Evolutionary conservation across 352 stramenopile genomes (phyloP).

Genomic region (Globisporangium splendens): DNA sequence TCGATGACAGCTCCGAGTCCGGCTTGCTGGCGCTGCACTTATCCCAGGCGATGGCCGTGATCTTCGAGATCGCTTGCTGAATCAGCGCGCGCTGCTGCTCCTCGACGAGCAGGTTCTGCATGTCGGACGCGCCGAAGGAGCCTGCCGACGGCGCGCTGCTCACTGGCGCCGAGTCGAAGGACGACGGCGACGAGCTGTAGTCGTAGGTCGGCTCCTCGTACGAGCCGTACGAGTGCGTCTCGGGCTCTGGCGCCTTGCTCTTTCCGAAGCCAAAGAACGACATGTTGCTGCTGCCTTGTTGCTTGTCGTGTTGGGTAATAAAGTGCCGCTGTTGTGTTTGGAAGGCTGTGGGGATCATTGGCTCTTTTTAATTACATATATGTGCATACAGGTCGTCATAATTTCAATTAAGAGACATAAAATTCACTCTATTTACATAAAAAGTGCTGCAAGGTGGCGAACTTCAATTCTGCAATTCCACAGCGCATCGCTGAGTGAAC

Average conservation of each 20-base stretch:
- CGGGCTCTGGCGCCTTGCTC: conserved; percentile 56
- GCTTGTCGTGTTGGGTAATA: not conserved
- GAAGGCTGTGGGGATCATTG: too few species aligned
- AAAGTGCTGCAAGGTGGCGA: too few species aligned
- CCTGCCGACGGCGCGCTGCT: conserved; percentile 22
- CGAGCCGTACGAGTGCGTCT: conserved; percentile 34
- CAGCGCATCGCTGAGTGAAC: too few species aligned
- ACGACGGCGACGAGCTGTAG: conserved; percentile 46
- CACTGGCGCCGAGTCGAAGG: conserved; percentile 30
- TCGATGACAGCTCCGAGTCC: conserved; percentile 77
- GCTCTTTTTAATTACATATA: not conserved
- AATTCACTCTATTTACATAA: not conserved
- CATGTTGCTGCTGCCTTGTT: conserved; percentile 31
- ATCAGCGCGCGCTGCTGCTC: conserved; percentile 87
- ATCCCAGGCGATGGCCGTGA: conserved; percentile 87
- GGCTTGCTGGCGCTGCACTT: conserved; percentile 86
- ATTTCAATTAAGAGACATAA: not conserved
- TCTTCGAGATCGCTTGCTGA: conserved; percentile 87
- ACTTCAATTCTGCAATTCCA: too few species aligned
- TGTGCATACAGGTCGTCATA: too few species aligned
- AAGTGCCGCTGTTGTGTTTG: too few species aligned
- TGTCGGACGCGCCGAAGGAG: conserved; percentile 44
- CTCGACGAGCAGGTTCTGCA: conserved; percentile 83
- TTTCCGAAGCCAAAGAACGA: conserved; percentile 83
- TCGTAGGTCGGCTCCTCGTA: conserved; percentile 80